phyloP scores from a whole-genome alignment of 768 basidiomycete species.

The Trametes meyenii region DNA sequence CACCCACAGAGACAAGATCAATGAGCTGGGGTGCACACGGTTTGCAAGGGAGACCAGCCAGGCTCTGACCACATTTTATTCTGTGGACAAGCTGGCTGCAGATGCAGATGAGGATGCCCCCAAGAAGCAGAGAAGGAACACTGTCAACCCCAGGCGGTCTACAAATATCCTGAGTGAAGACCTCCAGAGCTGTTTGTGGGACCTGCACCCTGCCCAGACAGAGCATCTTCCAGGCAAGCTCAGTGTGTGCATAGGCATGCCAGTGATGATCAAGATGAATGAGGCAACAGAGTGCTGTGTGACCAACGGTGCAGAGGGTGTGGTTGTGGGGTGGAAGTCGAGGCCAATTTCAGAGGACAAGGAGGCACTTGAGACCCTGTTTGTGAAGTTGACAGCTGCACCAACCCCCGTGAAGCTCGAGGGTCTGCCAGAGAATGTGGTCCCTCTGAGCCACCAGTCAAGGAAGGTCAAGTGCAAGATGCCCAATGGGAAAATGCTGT shows the following conservation, averaged over 20 bases:
- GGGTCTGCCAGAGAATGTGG: slow-evolving; percentile 28
- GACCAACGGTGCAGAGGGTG: slow-evolving; percentile 26
- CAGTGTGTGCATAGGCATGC: slow-evolving; percentile 1
- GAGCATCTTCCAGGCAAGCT: slow-evolving; percentile 6
- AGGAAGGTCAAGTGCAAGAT: slow-evolving; percentile 16
- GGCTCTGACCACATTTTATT: too few relatives aligned
- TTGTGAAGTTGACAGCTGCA: slow-evolving; percentile 24
- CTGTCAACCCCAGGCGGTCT: too few relatives aligned
- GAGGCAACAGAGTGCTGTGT: slow-evolving; percentile 7
- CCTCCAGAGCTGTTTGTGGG: too few relatives aligned
- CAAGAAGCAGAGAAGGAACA: too few relatives aligned
- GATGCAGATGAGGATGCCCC: too few relatives aligned
- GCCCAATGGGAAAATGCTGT: slow-evolving; percentile 15
- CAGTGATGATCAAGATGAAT: not conserved
- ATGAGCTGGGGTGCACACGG: too few relatives aligned
- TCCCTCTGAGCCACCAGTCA: slow-evolving; percentile 21
- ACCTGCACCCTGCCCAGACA: slow-evolving; percentile 1
- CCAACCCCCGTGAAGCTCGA: slow-evolving; percentile 19
- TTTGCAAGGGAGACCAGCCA: too few relatives aligned
- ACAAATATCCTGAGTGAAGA: too few relatives aligned
- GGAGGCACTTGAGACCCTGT: slow-evolving; percentile 22
- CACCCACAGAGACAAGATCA: too few relatives aligned
- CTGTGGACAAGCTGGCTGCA: too few relatives aligned
- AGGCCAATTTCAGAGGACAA: slow-evolving; percentile 5
- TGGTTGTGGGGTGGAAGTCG: slow-evolving; percentile 24